Evolutionary conservation across 331 rosid species (phyloP).

Genomic region (Cydonia oblonga): DNA sequence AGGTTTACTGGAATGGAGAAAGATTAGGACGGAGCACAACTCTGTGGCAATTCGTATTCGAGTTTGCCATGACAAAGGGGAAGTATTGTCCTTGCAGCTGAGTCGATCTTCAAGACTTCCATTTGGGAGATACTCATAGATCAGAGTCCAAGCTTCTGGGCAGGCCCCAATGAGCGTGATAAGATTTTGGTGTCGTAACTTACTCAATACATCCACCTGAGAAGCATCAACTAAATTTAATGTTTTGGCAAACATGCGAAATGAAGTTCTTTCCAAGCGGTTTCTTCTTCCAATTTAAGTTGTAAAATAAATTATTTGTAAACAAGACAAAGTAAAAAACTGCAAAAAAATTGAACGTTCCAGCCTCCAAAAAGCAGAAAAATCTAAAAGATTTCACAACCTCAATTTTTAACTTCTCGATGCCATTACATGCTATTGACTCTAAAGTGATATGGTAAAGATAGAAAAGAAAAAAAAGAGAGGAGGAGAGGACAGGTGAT

Average conservation of each 20-base stretch:
- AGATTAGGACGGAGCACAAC: slow-evolving; percentile 69
- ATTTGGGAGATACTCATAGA: slow-evolving; percentile 75
- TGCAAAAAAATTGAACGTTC: not conserved
- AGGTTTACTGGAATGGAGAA: slow-evolving; percentile 72
- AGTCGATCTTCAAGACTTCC: slow-evolving; percentile 94
- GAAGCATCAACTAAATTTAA: not conserved
- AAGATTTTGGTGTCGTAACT: slow-evolving; percentile 75
- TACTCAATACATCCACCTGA: slow-evolving; percentile 73
- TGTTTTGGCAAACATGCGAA: not conserved
- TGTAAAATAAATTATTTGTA: too few relatives aligned
- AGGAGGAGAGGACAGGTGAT: not conserved
- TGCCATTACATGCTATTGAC: not conserved
- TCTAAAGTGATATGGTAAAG: not conserved
- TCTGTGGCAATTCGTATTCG: slow-evolving; percentile 69
- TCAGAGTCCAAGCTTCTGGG: slow-evolving; percentile 52
- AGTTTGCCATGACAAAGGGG: slow-evolving; percentile 76
- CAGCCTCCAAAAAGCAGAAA: not conserved
- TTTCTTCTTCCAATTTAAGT: not conserved
- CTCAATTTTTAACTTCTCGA: not conserved
- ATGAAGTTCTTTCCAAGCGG: not conserved
- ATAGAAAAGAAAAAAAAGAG: not conserved
- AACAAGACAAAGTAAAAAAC: not conserved
- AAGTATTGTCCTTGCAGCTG: slow-evolving; percentile 43
- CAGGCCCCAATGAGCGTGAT: slow-evolving; percentile 83
- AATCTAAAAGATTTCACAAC: not conserved